phyloP scores from a whole-genome alignment of 768 basidiomycete genomes.

The Porphyrellus cyaneotinctus region DNA sequence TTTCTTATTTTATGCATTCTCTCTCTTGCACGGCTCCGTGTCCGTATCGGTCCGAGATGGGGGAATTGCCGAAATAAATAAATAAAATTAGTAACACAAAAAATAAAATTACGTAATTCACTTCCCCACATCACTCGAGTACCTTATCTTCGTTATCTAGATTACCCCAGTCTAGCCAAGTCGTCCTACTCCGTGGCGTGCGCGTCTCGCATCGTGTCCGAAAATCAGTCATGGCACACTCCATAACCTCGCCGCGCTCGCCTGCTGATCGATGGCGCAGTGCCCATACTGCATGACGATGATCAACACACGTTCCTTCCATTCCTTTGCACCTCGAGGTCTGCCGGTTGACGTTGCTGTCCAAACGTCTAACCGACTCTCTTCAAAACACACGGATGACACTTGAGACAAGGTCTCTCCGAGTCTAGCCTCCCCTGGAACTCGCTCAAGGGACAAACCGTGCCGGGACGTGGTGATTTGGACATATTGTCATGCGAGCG shows the following conservation, averaged over 20 bases:
- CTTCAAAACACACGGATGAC: neutral
- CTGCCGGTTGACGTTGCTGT: constrained; percentile 2
- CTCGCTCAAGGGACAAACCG: neutral
- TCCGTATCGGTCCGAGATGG: constrained; percentile 26
- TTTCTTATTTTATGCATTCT: too few relatives aligned
- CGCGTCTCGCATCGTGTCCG: neutral
- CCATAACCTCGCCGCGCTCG: constrained; percentile 4
- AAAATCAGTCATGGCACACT: constrained; percentile 7
- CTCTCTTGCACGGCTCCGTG: constrained; percentile 21
- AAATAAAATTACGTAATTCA: constrained; percentile 14
- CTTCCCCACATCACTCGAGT: constrained; percentile 20
- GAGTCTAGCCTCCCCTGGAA: neutral
- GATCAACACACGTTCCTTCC: constrained; percentile 6
- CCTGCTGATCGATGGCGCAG: neutral
- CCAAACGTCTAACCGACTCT: neutral
- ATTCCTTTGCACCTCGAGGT: constrained; percentile 5
- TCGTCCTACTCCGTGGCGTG: neutral
- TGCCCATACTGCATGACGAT: neutral
- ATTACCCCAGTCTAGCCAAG: constrained; percentile 27
- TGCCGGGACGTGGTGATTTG: constrained; percentile 3
- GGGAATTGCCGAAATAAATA: constrained; percentile 10
- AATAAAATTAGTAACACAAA: neutral
- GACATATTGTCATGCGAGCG: constrained; percentile 3
- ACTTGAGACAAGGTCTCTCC: constrained; percentile 1
- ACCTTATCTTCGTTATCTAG: constrained; percentile 25